Evolutionary conservation across 1,139 yeast species (phyloP), one percentile per base, ranked within the genome.

Genomic region (Candida sp.): DNA sequence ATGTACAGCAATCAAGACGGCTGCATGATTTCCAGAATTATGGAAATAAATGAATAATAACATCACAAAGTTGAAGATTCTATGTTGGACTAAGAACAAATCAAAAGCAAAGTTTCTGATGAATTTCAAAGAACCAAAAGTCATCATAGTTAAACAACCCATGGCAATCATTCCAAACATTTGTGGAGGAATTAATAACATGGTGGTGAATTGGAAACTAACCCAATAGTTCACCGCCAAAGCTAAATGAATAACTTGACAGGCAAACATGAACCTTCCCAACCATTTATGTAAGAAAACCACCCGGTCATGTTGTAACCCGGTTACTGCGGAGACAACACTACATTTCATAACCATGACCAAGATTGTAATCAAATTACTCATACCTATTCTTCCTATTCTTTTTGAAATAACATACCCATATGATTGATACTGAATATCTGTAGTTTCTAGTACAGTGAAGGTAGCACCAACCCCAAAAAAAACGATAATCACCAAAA

Each of bases 171-270:
- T 68, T 4, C 81, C 81, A 56, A 76, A 76, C 22, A 73, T 73
- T 50, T 74, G 79, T 1, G 81, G 81, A 3, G 81, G 81, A 39
- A 76, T 76, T 11, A 60, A 46, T 30, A 76, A 50, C 81, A 76
- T 75, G 11, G 72, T 56, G 12, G 55, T 46, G 47, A 73, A 69
- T 21, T 68, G 61, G 41, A 73, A 46, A 4, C 56, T 55, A 19
- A 73, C 50, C 81, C 81, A 76, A 49, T 76, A 76, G 21, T 57
- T 49, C 23, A 63, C 51, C 1, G 48, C 49, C 39, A 73, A 48
- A 6, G 56, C 55, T 39, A 70, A 49, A 53, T 76, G 81, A 3
- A 68, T 51, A 1, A 68, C 60, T n/a, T 68, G 58, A 61, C 69
- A 56, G 2, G 55, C 35, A 63, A 75, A 74, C 61, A 72, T 61